phyloP scores from a whole-genome alignment of 352 stramenopile genomes.

The Pythium pyrilobum region DNA sequence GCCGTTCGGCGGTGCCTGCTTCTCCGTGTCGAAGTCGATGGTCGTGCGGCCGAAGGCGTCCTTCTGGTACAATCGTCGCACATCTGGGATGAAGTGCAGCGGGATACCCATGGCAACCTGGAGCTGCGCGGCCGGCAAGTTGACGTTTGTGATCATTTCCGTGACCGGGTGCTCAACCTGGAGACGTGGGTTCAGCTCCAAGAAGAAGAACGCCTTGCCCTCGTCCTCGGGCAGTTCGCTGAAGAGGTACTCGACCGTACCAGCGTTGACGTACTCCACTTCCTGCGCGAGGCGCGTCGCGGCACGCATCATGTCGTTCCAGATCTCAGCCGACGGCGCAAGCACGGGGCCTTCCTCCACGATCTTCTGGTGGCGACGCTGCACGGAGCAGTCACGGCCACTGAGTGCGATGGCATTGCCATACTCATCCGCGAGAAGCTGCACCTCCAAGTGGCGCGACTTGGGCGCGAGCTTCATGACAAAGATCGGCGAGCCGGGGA shows the following conservation, averaged over 20 bases:
- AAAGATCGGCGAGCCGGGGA: slow-evolving; percentile 99
- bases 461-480: slow-evolving; percentile 98
- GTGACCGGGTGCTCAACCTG: slow-evolving; percentile 99
- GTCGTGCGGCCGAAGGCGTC: slow-evolving; percentile 86
- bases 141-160: slow-evolving; percentile 99
- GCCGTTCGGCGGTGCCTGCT: slow-evolving; percentile 75
- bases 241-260: slow-evolving; percentile 99
- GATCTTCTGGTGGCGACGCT: slow-evolving; percentile 99
- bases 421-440: slow-evolving; percentile 98
- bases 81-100: slow-evolving; percentile 97
- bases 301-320: slow-evolving; percentile 97
- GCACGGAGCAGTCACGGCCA: slow-evolving; percentile 98
- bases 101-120: slow-evolving; percentile 99
- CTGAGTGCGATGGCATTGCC: slow-evolving; percentile 98
- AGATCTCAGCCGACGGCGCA: slow-evolving; percentile 91
- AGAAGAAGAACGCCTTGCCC: slow-evolving; percentile 97
- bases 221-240: slow-evolving; percentile 89
- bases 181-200: slow-evolving; percentile 99
- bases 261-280: slow-evolving; percentile 98
- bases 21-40: slow-evolving; percentile 96
- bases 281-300: slow-evolving; percentile 97
- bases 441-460: slow-evolving; percentile 98
- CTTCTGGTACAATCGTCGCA: slow-evolving; percentile 96
- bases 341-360: slow-evolving; percentile 98
- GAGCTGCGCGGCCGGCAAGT: slow-evolving; percentile 96